Evolutionary conservation across 2,329 filamentous ascomycete species (phyloP).

Genomic region (Botryotinia convoluta): DNA sequence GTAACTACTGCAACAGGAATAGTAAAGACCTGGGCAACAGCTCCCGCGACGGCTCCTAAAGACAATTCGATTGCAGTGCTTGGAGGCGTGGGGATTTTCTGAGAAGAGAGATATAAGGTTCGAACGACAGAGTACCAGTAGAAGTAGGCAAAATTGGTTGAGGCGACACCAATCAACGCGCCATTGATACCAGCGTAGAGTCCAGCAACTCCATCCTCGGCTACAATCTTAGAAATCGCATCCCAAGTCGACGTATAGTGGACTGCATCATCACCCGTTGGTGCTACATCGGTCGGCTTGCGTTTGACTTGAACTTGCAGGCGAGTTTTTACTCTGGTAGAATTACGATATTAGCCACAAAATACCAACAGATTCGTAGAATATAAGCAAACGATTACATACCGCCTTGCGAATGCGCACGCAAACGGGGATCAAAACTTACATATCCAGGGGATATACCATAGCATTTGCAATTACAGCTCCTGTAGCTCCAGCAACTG

Average conservation of each 20-base stretch:
- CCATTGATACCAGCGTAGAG: constrained; percentile 89
- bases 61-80: constrained; percentile 79
- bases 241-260: constrained; percentile 89
- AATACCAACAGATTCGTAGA: constrained; percentile 8
- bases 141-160: constrained; percentile 98
- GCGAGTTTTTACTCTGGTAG: constrained; percentile 84
- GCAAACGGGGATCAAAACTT: constrained; percentile 42
- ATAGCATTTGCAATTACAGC: constrained; percentile 92
- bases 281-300: constrained; percentile 45
- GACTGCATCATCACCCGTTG: constrained; percentile 50
- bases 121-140: constrained; percentile 97
- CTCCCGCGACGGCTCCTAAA: constrained; percentile 83
- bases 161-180: constrained; percentile 85
- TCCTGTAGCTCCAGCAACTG: constrained; percentile 86
- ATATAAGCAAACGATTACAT: constrained; percentile 14
- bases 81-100: constrained; percentile 59
- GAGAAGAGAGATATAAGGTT: constrained; percentile 67
- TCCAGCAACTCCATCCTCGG: constrained; percentile 74
- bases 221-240: constrained; percentile 79
- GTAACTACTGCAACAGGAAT: constrained; percentile 96
- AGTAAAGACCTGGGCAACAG: constrained; percentile 90
- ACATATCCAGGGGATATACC: constrained; percentile 97
- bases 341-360: constrained; percentile 8
- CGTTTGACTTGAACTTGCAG: constrained; percentile 89
- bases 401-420: constrained; percentile 14